Percentiles rank a stretch among this genome's conserved stretches.
Evolutionary conservation across 2,329 filamentous ascomycete species (phyloP).

Genomic region (Neonectria hederae): DNA sequence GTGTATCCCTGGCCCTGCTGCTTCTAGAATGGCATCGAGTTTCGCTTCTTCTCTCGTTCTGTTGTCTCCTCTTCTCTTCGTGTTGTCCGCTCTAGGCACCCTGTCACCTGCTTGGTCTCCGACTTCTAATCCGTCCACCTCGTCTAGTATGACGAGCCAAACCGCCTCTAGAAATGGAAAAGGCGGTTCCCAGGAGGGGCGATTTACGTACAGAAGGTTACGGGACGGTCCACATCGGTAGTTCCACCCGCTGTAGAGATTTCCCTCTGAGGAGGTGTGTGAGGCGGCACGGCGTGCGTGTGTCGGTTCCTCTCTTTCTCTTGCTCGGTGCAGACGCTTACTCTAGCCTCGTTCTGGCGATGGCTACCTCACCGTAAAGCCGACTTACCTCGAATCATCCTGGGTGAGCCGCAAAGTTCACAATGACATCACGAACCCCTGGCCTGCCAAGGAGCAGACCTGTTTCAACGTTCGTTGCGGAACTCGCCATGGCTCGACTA

Average conservation of each 20-base stretch:
- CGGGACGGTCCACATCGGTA: slow-evolving; percentile 21
- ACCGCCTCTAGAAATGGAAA: slow-evolving; percentile 14
- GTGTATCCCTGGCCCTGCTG: neutral
- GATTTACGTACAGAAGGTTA: slow-evolving; percentile 23
- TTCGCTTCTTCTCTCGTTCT: neutral
- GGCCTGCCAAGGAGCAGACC: neutral
- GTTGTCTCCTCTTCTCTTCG: neutral
- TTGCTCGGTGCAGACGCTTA: neutral
- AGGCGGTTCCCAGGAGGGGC: slow-evolving; percentile 17
- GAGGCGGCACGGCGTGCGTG: neutral
- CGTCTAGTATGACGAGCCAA: slow-evolving; percentile 9
- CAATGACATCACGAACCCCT: neutral
- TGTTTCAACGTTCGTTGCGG: neutral
- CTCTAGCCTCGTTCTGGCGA: neutral
- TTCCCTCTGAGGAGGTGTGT: slow-evolving; percentile 1
- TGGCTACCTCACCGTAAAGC: neutral
- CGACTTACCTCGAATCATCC: neutral
- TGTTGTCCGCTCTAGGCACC: neutral
- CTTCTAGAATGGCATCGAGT: neutral
- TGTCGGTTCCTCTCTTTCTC: neutral
- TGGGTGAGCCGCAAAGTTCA: neutral
- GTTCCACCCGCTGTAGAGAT: slow-evolving; percentile 15
- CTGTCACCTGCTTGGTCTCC: neutral
- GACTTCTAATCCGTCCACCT: neutral
- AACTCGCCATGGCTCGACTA: slow-evolving; percentile 9